Conservation (phyloP, 2,329 filamentous ascomycete genomes). For the Neospermospora avenae region DNA sequence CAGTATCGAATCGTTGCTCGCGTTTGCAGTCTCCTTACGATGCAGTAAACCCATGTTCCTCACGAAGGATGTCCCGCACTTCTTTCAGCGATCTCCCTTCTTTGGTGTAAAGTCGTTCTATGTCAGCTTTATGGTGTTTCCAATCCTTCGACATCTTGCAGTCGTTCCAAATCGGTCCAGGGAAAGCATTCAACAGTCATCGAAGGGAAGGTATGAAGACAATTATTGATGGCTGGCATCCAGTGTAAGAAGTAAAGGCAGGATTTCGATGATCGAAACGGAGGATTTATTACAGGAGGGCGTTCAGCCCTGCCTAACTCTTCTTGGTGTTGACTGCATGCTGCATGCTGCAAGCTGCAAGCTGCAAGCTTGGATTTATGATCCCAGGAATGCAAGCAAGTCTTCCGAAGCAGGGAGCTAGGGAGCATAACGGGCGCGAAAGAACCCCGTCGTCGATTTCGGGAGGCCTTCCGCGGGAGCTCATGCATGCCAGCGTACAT, state of each 20-base stretch:
- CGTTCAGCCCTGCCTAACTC: conserved; percentile 6
- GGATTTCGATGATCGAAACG: not conserved
- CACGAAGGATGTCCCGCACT: conserved; percentile 14
- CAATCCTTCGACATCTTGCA: conserved; percentile 21
- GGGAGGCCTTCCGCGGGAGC: conserved; percentile 5
- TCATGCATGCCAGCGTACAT: conserved; percentile 7
- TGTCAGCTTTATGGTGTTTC: conserved; percentile 17
- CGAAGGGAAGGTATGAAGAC: not conserved
- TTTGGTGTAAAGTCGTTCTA: conserved; percentile 19
- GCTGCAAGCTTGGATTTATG: too few species aligned
- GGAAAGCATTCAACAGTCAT: not conserved
- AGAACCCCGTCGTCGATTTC: not conserved
- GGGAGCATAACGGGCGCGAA: not conserved
- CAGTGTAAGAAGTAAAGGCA: not conserved
- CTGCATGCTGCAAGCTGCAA: not conserved
- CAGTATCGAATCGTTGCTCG: not conserved
- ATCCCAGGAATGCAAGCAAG: conserved; percentile 7
- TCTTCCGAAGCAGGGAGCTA: not conserved
- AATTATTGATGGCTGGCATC: not conserved
- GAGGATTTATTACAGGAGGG: conserved; percentile 1
- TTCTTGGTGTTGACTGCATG: conserved; percentile 3
- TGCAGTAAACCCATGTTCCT: conserved; percentile 18
- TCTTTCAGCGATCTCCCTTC: conserved; percentile 18
- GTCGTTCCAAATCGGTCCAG: not conserved
- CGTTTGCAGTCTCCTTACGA: conserved; percentile 12